phyloP scores from a whole-genome alignment of 2,329 filamentous ascomycete species.

The Fusarium buxicola region DNA sequence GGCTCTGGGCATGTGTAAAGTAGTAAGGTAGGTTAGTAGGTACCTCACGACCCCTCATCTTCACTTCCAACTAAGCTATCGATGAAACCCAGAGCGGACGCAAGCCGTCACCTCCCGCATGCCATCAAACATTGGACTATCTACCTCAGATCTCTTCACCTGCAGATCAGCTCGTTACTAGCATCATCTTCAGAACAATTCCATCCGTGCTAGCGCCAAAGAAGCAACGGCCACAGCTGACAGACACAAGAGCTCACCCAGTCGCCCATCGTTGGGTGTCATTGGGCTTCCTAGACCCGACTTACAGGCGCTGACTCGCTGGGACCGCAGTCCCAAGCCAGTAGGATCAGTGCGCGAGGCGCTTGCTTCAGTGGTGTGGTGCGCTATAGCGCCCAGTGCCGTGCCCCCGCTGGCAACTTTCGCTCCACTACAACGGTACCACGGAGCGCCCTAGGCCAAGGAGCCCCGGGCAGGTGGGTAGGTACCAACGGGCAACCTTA shows the following conservation, averaged over 20 bases:
- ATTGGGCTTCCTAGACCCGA: slow-evolving; percentile 34
- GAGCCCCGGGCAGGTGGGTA: slow-evolving; percentile 5
- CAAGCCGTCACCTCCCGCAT: neutral
- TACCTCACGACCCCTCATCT: slow-evolving; percentile 33
- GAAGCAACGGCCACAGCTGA: slow-evolving; percentile 22
- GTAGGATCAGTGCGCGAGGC: slow-evolving; percentile 51
- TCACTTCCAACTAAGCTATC: neutral
- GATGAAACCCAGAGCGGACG: slow-evolving; percentile 23
- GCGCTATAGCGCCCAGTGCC: slow-evolving; percentile 38
- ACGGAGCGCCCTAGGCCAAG: neutral
- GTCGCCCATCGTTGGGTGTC: slow-evolving; percentile 18
- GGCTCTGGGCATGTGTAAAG: too few species aligned
- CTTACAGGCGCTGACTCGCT: slow-evolving; percentile 50
- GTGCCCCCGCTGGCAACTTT: slow-evolving; percentile 25
- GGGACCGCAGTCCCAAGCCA: slow-evolving; percentile 42
- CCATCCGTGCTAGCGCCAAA: slow-evolving; percentile 30
- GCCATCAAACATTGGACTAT: slow-evolving; percentile 4
- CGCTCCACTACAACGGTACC: slow-evolving; percentile 29
- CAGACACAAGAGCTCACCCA: neutral
- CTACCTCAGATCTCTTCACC: slow-evolving; percentile 12
- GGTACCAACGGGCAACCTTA: slow-evolving; percentile 38
- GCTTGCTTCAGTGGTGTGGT: slow-evolving; percentile 52
- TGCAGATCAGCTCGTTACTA: slow-evolving; percentile 14
- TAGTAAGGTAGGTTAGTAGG: neutral
- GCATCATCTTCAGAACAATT: slow-evolving; percentile 13